Percentiles rank a stretch among this genome's conserved stretches.
phyloP scores from a whole-genome alignment of 192 early-diverging fungal species.

The Globomyces pollinis-pini region DNA sequence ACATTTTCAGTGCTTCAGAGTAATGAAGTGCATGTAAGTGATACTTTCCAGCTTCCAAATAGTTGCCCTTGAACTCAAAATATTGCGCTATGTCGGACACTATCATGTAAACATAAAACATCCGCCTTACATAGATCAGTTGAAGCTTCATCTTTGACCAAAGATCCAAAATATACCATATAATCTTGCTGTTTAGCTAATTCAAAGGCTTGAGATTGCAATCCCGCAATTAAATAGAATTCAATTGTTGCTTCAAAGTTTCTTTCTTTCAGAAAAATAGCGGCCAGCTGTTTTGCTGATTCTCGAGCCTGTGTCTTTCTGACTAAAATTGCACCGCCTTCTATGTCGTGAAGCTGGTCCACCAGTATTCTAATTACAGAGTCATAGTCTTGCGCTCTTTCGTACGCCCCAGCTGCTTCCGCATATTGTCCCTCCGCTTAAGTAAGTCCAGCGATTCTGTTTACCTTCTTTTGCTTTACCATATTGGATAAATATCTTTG shows the following conservation, averaged over 20 bases:
- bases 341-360: conserved; percentile 42
- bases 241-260: conserved; percentile 48
- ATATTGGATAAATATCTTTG: conserved; percentile 38
- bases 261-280: conserved; percentile 35
- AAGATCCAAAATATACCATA: conserved; percentile 44
- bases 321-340: conserved; percentile 31
- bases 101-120: conserved; percentile 12
- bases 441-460: conserved; percentile 7
- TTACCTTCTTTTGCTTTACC: conserved; percentile 45
- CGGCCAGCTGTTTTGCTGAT: conserved; percentile 37
- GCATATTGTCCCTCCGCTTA: conserved; percentile 28
- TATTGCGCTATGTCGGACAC: conserved; percentile 38
- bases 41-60: conserved; percentile 40
- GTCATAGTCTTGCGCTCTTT: conserved; percentile 42
- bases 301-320: conserved; percentile 43
- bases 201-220: conserved; percentile 49
- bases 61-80: conserved; percentile 36
- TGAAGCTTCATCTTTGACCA: conserved; percentile 39
- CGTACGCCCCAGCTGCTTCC: conserved; percentile 46
- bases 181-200: conserved; percentile 48
- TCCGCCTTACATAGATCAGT: conserved; percentile 23
- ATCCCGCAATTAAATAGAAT: conserved; percentile 48
- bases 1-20: conserved; percentile 33
- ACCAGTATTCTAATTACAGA: conserved; percentile 39
- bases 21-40: conserved; percentile 37